Percentiles rank a stretch among this genome's conserved stretches.
These are phyloP conservation scores for Paxillus rubicundulus DNA, from an alignment of 768 basidiomycete genomes.

Conservation along the genomic window DNA sequence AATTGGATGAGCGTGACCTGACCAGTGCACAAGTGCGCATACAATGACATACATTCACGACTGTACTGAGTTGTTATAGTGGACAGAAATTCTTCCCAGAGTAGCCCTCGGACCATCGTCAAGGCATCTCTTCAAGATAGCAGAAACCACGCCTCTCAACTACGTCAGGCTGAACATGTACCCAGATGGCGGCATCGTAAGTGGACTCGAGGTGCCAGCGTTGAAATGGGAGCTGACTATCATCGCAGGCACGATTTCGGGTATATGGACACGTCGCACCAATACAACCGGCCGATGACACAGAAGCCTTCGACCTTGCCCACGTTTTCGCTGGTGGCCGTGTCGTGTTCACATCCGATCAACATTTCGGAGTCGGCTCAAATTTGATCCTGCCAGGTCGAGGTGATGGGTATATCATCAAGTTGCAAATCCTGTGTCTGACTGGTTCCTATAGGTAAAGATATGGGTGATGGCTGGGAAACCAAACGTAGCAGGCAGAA, in stretches of 20 bases:
- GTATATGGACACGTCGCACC: constrained; percentile 81
- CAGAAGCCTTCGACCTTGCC: constrained; percentile 73
- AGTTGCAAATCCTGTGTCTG: background rate
- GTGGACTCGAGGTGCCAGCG: background rate
- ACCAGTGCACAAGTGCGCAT: constrained; percentile 54
- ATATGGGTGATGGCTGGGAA: constrained; percentile 99
- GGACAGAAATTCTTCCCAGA: constrained; percentile 76
- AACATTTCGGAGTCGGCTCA: constrained; percentile 90
- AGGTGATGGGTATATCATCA: constrained; percentile 39
- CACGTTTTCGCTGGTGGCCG: constrained; percentile 88
- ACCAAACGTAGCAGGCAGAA: constrained; percentile 81
- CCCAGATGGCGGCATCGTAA: constrained; percentile 95
- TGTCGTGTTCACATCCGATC: constrained; percentile 84
- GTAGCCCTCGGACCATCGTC: constrained; percentile 77
- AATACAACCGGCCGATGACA: constrained; percentile 49
- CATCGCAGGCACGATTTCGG: constrained; percentile 78
- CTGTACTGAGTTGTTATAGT: constrained; percentile 43
- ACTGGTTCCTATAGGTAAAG: constrained; percentile 47
- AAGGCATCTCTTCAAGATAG: constrained; percentile 83
- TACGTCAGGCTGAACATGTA: constrained; percentile 93
- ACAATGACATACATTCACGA: background rate
- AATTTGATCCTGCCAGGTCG: constrained; percentile 91
- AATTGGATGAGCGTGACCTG: constrained; percentile 42
- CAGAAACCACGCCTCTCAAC: constrained; percentile 51
- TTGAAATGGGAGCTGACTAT: background rate